Evolutionary conservation across 106 monocot species (phyloP).

Genomic region (Apostasia ramifera): DNA sequence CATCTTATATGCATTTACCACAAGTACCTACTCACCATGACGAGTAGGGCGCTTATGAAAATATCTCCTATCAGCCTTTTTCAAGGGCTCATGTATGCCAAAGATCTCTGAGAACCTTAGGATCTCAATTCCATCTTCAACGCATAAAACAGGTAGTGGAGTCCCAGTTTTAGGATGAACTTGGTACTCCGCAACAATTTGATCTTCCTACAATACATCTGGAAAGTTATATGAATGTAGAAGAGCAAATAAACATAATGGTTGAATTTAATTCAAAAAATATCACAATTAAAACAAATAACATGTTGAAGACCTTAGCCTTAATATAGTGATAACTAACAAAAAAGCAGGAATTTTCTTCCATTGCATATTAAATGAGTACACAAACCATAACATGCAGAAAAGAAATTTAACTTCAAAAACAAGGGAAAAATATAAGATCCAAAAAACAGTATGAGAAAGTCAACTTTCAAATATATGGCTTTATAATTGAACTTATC

Average conservation of each 20-base stretch:
- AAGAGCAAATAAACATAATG: not conserved
- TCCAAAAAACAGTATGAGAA: too few species aligned
- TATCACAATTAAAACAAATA: not conserved
- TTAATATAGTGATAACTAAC: too few species aligned
- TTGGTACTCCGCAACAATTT: conserved; percentile 20
- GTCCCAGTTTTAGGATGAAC: conserved; percentile 31
- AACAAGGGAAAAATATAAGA: too few species aligned
- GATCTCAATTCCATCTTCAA: conserved; percentile 75
- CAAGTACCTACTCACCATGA: conserved; percentile 34
- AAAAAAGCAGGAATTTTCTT: too few species aligned
- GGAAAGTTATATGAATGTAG: not conserved
- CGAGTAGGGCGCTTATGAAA: conserved; percentile 22
- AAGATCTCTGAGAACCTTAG: conserved; percentile 96
- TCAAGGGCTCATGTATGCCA: conserved; percentile 78
- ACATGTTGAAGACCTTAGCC: too few species aligned
- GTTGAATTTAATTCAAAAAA: not conserved
- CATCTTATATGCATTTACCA: too few species aligned
- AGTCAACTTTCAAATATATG: too few species aligned
- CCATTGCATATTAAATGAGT: too few species aligned
- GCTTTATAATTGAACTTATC: too few species aligned
- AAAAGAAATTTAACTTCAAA: too few species aligned
- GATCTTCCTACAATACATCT: conserved; percentile 40
- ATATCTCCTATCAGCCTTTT: conserved; percentile 37
- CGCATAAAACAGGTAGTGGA: conserved; percentile 79
- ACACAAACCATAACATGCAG: too few species aligned